Evolutionary conservation across 2,329 filamentous ascomycete genomes (phyloP).

Genomic region (Mycosphaerella sp.): DNA sequence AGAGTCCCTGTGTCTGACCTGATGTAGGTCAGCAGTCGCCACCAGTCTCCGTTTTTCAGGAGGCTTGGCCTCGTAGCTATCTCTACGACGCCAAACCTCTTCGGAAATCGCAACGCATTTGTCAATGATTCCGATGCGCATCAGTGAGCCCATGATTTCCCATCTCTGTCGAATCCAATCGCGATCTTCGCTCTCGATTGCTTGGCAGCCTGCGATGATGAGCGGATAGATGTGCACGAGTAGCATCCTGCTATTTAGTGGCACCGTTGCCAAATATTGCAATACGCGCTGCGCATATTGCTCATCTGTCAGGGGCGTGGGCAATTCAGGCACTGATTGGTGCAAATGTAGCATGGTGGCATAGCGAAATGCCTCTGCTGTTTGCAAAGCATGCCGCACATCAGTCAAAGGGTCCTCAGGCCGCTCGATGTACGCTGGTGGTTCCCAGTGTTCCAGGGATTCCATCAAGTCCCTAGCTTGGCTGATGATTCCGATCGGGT

Average conservation of each 20-base stretch:
- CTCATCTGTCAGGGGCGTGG: conserved; percentile 48
- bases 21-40: conserved; percentile 35
- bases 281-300: conserved; percentile 58
- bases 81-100: conserved; percentile 61
- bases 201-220: conserved; percentile 61
- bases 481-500: conserved; percentile 55
- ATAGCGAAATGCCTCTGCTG: conserved; percentile 61
- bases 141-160: conserved; percentile 53
- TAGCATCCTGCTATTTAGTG: conserved; percentile 55
- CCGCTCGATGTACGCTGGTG: conserved; percentile 52
- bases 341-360: conserved; percentile 62
- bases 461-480: conserved; percentile 58
- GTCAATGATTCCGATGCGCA: conserved; percentile 63
- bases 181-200: conserved; percentile 53
- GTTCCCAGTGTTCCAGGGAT: conserved; percentile 56
- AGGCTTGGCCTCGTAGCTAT: conserved; percentile 43
- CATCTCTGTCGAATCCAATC: conserved; percentile 60
- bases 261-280: conserved; percentile 57
- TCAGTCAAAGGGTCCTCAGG: conserved; percentile 59
- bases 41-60: conserved; percentile 30
- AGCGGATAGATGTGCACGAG: conserved; percentile 67
- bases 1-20: conserved; percentile 23
- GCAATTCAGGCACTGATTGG: conserved; percentile 62
- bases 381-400: conserved; percentile 59
- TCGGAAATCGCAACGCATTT: conserved; percentile 58